phyloP scores from a whole-genome alignment of 805 yeast genomes.

The Maudiozyma serrabonitensis region DNA sequence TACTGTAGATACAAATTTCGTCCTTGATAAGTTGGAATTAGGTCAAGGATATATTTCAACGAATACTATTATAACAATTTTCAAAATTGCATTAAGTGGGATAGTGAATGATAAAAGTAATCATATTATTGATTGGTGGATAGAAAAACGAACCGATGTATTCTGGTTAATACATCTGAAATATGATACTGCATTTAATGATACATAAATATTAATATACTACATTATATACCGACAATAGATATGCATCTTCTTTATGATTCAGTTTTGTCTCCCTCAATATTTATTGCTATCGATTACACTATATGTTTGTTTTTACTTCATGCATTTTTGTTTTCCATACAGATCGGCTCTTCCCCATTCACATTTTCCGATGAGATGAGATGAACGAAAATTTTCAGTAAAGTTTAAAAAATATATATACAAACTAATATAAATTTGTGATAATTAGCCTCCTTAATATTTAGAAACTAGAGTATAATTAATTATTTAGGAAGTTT shows the following conservation, averaged over 20 bases:
- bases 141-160: constrained; percentile 10
- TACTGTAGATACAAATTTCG: constrained; percentile 8
- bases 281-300: too few relatives aligned
- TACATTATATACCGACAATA: too few relatives aligned
- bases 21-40: constrained; percentile 6
- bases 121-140: constrained; percentile 13
- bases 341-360: too few relatives aligned
- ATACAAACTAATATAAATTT: too few relatives aligned
- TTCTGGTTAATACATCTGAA: constrained; percentile 11
- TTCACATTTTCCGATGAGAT: neutral
- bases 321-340: constrained; percentile 7
- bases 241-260: too few relatives aligned
- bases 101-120: neutral
- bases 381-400: constrained; percentile 8
- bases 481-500: too few relatives aligned
- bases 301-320: neutral
- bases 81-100: constrained; percentile 7
- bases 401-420: too few relatives aligned
- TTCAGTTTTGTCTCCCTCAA: too few relatives aligned
- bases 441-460: too few relatives aligned
- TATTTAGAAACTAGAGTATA: too few relatives aligned
- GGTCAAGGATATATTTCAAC: constrained; percentile 1
- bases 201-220: neutral
- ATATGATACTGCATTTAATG: constrained; percentile 6
- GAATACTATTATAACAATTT: constrained; percentile 8